Percentiles rank a stretch among this genome's conserved stretches.
Conservation (phyloP, 2,329 filamentous ascomycete genomes). For the Cercospora sesami region DNA sequence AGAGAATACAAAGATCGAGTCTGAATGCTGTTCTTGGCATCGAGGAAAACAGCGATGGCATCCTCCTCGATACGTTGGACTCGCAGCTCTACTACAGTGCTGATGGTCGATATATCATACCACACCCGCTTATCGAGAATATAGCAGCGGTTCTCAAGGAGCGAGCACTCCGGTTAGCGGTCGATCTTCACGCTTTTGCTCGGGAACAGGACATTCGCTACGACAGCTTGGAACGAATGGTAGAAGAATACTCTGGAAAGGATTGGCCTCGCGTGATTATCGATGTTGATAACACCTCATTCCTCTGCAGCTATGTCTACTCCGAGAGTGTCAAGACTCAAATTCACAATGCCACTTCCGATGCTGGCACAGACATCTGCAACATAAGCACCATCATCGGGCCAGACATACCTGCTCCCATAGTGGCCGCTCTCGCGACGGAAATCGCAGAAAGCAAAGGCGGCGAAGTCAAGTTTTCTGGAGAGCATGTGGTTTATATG, state of each 20-base stretch:
- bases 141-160: conserved; percentile 24
- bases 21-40: conserved; percentile 22
- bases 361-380: conserved; percentile 18
- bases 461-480: conserved; percentile 22
- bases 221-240: conserved; percentile 24
- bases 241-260: conserved; percentile 22
- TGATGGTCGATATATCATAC: conserved; percentile 25
- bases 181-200: conserved; percentile 27
- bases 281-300: conserved; percentile 24
- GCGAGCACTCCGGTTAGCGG: conserved; percentile 15
- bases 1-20: conserved; percentile 16
- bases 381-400: conserved; percentile 20
- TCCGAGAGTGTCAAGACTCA: conserved; percentile 19
- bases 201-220: conserved; percentile 20
- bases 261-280: conserved; percentile 29
- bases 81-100: conserved; percentile 23
- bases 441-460: conserved; percentile 15
- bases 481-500: conserved; percentile 25
- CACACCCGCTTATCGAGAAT: conserved; percentile 20
- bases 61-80: conserved; percentile 19
- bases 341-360: conserved; percentile 18
- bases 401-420: conserved; percentile 19
- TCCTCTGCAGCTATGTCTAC: conserved; percentile 24
- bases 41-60: conserved; percentile 20
- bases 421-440: conserved; percentile 23